Percentiles rank a stretch among this genome's conserved stretches.
phyloP scores from a whole-genome alignment of 1,284 basidiomycete species.

The Fomitopsis pinicola region DNA sequence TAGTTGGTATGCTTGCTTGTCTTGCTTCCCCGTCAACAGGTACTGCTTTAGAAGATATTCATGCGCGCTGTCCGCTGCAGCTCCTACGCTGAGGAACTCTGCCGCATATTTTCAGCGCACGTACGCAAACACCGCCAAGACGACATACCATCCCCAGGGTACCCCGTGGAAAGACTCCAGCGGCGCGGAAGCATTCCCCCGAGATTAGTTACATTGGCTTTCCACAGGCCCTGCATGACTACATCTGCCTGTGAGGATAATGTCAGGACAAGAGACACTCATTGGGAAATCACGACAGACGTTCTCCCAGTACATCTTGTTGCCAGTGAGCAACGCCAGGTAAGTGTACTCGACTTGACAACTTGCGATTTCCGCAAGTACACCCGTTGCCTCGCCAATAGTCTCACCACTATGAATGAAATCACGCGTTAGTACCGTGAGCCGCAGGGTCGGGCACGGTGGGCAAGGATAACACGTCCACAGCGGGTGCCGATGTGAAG shows the following conservation, averaged over 20 bases:
- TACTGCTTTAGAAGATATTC: slow-evolving; percentile 77
- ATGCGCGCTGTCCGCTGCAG: slow-evolving; percentile 64
- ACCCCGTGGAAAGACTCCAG: slow-evolving; percentile 43
- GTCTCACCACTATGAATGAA: slow-evolving; percentile 1
- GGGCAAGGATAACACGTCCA: not conserved
- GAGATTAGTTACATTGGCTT: slow-evolving; percentile 37
- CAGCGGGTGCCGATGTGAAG: not conserved
- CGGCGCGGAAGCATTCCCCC: slow-evolving; percentile 53
- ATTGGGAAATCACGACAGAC: slow-evolving; percentile 27
- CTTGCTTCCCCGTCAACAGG: slow-evolving; percentile 56
- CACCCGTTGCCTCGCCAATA: slow-evolving; percentile 6
- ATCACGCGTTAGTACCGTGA: not conserved
- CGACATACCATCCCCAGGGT: slow-evolving; percentile 36
- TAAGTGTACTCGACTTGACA: slow-evolving; percentile 65
- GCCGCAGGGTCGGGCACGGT: too few relatives aligned
- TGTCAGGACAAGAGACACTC: not conserved
- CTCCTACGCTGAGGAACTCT: slow-evolving; percentile 46
- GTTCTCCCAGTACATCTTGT: slow-evolving; percentile 43
- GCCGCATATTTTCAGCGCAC: not conserved
- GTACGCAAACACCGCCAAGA: not conserved
- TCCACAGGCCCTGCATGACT: slow-evolving; percentile 14
- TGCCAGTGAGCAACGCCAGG: slow-evolving; percentile 57
- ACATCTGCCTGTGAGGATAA: slow-evolving; percentile 11
- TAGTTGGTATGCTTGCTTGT: slow-evolving; percentile 54
- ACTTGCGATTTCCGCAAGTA: slow-evolving; percentile 44